Conservation (phyloP, 306 rosid species). For the Prinsepia uniflora region DNA sequence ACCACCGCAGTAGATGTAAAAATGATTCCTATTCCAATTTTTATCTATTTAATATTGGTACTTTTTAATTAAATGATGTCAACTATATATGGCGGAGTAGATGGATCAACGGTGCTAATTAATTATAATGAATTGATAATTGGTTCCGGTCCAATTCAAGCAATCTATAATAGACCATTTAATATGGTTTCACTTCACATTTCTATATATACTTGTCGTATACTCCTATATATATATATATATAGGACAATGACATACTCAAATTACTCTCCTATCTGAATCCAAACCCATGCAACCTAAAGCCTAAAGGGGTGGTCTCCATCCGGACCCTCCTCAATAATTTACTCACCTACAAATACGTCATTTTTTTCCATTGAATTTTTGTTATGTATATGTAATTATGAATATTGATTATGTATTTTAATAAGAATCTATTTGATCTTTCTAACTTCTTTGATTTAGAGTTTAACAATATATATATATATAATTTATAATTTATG, state of each 20-base stretch:
- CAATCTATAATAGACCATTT: not conserved
- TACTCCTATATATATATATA: not conserved
- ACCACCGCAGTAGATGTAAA: not conserved
- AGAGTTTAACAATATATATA: no score
- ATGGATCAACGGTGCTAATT: not conserved
- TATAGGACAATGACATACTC: not conserved
- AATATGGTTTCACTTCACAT: not conserved
- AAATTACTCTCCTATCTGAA: not conserved
- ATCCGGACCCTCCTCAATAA: no score
- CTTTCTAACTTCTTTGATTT: no score
- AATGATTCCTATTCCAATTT: no score
- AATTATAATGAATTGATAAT: not conserved
- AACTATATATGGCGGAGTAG: slow-evolving; percentile 12
- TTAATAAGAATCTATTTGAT: no score
- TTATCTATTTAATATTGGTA: not conserved
- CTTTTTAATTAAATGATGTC: slow-evolving; percentile 5
- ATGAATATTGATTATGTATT: no score
- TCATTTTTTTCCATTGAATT: no score
- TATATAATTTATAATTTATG: no score
- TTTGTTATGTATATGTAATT: no score
- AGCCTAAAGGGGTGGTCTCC: not conserved
- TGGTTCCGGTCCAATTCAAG: slow-evolving; percentile 12
- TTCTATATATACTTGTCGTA: not conserved
- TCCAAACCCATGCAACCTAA: not conserved
- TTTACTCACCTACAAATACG: no score